Conservation (phyloP, 2,329 filamentous ascomycete genomes). For the Diaporthe citriasiana region DNA sequence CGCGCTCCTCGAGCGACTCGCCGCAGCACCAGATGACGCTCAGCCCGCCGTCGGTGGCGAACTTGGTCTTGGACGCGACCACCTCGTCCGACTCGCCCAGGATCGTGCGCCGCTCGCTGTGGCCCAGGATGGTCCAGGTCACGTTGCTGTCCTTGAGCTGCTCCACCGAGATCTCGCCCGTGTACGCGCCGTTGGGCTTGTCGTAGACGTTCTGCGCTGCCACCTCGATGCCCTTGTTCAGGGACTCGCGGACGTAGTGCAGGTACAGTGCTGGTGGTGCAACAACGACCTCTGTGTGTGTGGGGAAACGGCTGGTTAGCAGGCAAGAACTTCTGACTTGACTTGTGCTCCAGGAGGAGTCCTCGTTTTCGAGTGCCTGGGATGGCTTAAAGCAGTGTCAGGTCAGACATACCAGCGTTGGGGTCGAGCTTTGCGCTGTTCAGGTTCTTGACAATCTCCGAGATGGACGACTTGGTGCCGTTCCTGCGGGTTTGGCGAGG, state of each 20-base stretch:
- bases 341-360: not conserved
- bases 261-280: conserved; percentile 93
- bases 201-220: conserved; percentile 98
- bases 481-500: conserved; percentile 76
- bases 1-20: conserved; percentile 93
- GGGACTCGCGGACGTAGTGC: conserved; percentile 83
- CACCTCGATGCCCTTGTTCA: conserved; percentile 83
- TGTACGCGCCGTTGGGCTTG: conserved; percentile 97
- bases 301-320: conserved; percentile 30
- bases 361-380: not conserved
- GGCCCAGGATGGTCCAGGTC: conserved; percentile 91
- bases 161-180: conserved; percentile 92
- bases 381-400: not conserved
- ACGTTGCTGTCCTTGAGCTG: conserved; percentile 93
- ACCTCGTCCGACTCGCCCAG: conserved; percentile 88
- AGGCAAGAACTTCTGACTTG: not conserved
- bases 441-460: conserved; percentile 89
- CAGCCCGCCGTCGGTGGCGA: conserved; percentile 87
- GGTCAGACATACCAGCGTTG: conserved; percentile 76
- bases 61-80: conserved; percentile 94
- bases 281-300: conserved; percentile 86
- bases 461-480: conserved; percentile 90
- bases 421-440: conserved; percentile 87
- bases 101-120: conserved; percentile 94
- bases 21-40: conserved; percentile 97